Base-by-base conservation (phyloP, 352 stramenopile species). In the Phytophthora citricola region DNA sequence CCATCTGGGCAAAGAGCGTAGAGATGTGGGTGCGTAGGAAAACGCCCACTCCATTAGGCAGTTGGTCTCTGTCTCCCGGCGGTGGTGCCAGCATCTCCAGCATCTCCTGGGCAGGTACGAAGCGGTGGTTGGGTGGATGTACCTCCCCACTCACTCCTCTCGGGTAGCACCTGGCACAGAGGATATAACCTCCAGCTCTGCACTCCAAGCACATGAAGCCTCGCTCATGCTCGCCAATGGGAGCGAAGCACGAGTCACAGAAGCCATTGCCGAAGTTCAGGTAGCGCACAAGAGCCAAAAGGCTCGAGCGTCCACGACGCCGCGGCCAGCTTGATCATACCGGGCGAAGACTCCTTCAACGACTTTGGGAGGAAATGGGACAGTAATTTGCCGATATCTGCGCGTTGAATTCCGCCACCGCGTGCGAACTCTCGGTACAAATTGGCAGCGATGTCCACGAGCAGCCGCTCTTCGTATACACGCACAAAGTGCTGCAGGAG, bases 181-280 rank as follows among this genome's bases (percentile, higher is more conserved):
- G 70, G 38, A 78, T 78, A 38, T 75, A 78, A 5, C 70, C 70
- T 27, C 64, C 54, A 20, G 69, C 69, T 34, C 65, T 51, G 64
- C 69, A 77, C 22, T 77, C 69, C 27, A 77, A 39, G 44, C 69
- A 77, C 69, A 73, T 73, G 67, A 76, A 76, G 36, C 70, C 68
- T 51, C 71, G 69, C 44, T 81, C 61, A 36, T 69, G 53, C 38
- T 76, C 73, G 32, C 71, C 69, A 54, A 81, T 76, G 12, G 74
- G 74, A 2, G 66, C 58, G 39, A 71, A 70, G 58, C 74, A 82
- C 45, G 63, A 53, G 67, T 82, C 74, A 26, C 74, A 82, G 60
- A 79, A 82, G 66, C 74, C 67, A 27, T 71, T 74, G 38, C 70
- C 67, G 20, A 82, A 82, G 57, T 82, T 79, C 12, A 82, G 59